Conservation (phyloP, 306 rosid species). For the Aeschynomene evenia region DNA sequence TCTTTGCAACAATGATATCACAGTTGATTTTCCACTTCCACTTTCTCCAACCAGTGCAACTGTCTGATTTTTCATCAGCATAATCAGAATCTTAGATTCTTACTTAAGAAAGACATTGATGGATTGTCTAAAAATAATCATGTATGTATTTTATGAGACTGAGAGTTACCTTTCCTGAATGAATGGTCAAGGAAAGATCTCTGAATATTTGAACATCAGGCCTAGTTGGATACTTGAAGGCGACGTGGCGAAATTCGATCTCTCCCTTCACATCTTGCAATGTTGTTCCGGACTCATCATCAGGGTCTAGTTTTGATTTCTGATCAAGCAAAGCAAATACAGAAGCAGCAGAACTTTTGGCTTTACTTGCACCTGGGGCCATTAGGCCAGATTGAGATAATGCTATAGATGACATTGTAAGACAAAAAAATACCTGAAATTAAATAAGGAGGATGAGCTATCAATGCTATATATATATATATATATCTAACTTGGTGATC, state of each 20-base stretch:
- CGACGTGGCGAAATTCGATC: conserved; percentile 53
- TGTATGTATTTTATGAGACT: not conserved
- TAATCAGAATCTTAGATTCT: conserved; percentile 30
- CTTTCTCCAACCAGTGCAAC: conserved; percentile 88
- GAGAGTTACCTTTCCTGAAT: conserved; percentile 58
- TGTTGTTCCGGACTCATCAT: conserved; percentile 48
- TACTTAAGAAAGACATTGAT: not conserved
- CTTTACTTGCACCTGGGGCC: conserved; percentile 56
- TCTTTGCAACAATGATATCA: conserved; percentile 69
- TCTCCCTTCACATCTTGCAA: conserved; percentile 61
- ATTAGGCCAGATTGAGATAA: conserved; percentile 55
- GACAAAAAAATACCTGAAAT: conserved; percentile 69
- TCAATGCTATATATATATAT: not conserved
- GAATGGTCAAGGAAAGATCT: conserved; percentile 63
- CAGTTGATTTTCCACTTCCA: conserved; percentile 84
- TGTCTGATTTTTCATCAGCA: conserved; percentile 45
- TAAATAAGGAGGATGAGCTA: not conserved
- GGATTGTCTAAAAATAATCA: not conserved
- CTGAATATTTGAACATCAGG: conserved; percentile 55
- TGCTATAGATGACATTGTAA: conserved; percentile 55
- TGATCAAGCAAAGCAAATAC: conserved; percentile 65
- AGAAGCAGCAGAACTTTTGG: conserved; percentile 59
- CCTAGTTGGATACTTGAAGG: conserved; percentile 72
- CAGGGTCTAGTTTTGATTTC: conserved; percentile 56
- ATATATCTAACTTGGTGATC: not conserved